Evolutionary conservation across 345 rosid species (phyloP).

Genomic region (Brassica nigra): DNA sequence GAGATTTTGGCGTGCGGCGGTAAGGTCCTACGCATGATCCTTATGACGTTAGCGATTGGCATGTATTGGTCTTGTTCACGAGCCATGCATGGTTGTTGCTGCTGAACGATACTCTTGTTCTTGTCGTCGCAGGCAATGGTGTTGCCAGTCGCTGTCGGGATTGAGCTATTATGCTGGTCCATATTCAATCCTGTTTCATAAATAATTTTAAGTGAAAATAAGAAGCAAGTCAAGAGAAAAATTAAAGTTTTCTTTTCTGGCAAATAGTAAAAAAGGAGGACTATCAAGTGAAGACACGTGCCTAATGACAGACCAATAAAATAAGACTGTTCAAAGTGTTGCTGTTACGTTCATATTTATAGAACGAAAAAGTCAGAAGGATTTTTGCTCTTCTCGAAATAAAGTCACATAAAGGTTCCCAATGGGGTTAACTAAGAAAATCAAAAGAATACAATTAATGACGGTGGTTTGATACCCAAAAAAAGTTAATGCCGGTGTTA

Average conservation of each 20-base stretch:
- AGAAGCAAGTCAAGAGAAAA: not conserved
- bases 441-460: constrained; percentile 6
- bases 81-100: constrained; percentile 27
- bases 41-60: constrained; percentile 75
- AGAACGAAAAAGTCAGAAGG: constrained; percentile 4
- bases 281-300: not conserved
- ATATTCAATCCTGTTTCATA: constrained; percentile 21
- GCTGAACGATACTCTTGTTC: not conserved
- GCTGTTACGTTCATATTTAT: constrained; percentile 28
- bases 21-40: constrained; percentile 64
- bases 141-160: constrained; percentile 5
- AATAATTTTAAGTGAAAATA: not conserved
- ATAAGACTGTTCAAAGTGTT: constrained; percentile 32
- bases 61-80: constrained; percentile 70
- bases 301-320: constrained; percentile 4
- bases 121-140: not conserved
- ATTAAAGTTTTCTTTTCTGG: not conserved
- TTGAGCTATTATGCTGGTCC: constrained; percentile 31
- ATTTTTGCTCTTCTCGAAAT: constrained; percentile 25
- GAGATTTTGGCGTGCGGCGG: constrained; percentile 67
- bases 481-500: not conserved
- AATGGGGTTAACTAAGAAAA: not conserved
- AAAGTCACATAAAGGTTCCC: constrained; percentile 17
- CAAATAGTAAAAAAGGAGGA: not conserved
- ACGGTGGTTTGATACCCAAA: not conserved